phyloP scores from a whole-genome alignment of 306 rosid species.

The Vicia sativa region DNA sequence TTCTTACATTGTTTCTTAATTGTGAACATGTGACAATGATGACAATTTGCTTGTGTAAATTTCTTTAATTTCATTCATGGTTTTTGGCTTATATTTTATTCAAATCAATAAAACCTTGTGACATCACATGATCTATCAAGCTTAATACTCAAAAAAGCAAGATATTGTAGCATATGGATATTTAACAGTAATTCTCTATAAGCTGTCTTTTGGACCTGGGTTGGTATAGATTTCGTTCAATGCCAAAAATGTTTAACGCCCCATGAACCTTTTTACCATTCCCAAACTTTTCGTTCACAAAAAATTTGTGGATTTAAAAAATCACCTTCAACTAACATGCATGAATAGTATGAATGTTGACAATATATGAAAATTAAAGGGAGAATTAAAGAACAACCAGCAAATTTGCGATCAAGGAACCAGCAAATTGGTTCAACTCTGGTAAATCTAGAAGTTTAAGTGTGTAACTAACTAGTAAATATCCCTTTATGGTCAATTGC shows the following conservation, averaged over 20 bases:
- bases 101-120: constrained; percentile 4
- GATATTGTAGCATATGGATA: no score
- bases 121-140: not conserved
- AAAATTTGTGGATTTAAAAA: not conserved
- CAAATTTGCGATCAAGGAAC: not conserved
- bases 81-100: constrained; percentile 19
- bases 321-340: not conserved
- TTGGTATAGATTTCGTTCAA: no score
- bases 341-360: not conserved
- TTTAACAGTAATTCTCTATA: no score
- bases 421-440: not conserved
- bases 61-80: constrained; percentile 38
- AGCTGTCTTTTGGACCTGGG: no score
- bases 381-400: not conserved
- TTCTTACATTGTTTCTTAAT: constrained; percentile 32
- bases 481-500: not conserved
- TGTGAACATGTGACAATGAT: constrained; percentile 36
- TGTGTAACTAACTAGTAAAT: constrained; percentile 1
- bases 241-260: no score
- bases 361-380: not conserved
- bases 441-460: not conserved
- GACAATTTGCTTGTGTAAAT: constrained; percentile 49
- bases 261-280: no score
- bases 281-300: no score
- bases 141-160: no score